Evolutionary conservation across 2,329 filamentous ascomycete species (phyloP), one percentile per base, ranked within the genome.

Genomic region (Fusarium dimerum): DNA sequence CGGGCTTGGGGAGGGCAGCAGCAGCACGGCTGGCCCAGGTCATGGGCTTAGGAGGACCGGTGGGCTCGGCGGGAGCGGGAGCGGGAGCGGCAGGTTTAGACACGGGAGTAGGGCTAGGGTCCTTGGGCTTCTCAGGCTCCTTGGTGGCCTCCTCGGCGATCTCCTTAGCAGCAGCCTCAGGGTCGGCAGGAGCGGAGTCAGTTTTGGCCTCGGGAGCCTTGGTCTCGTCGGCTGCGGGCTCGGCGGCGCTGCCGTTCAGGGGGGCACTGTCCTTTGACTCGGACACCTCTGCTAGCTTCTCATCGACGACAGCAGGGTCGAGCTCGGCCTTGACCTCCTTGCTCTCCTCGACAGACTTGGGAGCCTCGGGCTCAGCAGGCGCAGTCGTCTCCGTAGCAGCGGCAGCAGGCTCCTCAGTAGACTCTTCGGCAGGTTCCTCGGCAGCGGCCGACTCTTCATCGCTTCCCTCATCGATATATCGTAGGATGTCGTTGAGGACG

Each of bases 401-500:
- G 20, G 68, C 57, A n/a, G 66, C 57, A 41, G 65, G 58, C 51
- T 74, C 72, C 45, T 70, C 68, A 48, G 68, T 70, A 16, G 70
- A 51, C 58, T 65, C 62, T 52, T 75, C 72, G 5, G 61, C 59
- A 32, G 30, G 30, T 12, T 32, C 30, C 30, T 32, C 30, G 47
- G 71, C 68, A 43, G 57, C 54, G 29, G 85, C 55, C 43, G 61
- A 75, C 56, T 87, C 85, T 54, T 90, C 90, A 55, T 97, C 92
- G 40, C 82, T 82, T 65, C 93, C 89, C 56, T 94, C 90, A 60
- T 88, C 86, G 61, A 99, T 86, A 75, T 95, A 97, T 65, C 94
- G 85, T 78, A 97, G 91, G 71, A 99, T 96, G 69, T 99, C 94
- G 74, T 99, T 99, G 65, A 99, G 84, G 34, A 99, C 93, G 66